Evolutionary conservation across 2,329 filamentous ascomycete genomes (phyloP), one percentile per base, ranked within the genome.

Genomic region (Aspergillus sp.): DNA sequence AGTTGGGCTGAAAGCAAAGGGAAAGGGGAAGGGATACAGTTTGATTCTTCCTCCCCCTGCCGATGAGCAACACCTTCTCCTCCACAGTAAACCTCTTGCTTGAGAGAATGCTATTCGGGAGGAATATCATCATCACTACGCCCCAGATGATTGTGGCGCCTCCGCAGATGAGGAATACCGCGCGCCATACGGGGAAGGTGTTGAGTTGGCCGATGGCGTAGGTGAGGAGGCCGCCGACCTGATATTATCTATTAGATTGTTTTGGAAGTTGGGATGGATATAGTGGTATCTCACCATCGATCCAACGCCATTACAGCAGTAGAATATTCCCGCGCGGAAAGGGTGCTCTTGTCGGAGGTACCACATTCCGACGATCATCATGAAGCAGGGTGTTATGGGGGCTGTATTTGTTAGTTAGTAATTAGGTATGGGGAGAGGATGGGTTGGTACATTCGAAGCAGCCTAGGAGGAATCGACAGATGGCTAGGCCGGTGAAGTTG

Each of bases 291-390:
- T 13, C 49, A 65, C 60, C 62, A 78, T 77, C 2, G 71, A 71
- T 2, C 77, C 78, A 0, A 79, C 52, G 1, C 76, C 77, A 17
- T 77, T 79, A 58, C 72, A 78, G 58, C 73, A 73, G 60, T 78
- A 79, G 63, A 78, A 79, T 2, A 81, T 63, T 0, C 80, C 80
- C 0, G 80, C 80, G 0, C 81, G 75, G 23, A 81, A 75, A 0
- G 81, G 81, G 56, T 83, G 81, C 2, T 82, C 77, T 5, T 77
- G 70, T 0, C 79, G 74, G 0, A 72, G 73, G 65, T 82, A 83
- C 80, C 81, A 84, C 74, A 82, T 81, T 3, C 76, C 72, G 2
- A 82, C 77, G 36, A 83, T 79, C 73, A 83, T 77, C 77, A 83
- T 82, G 55, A 82, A 82, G 11, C 78, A 78, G 0, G 82, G 80